Percentiles rank a stretch among this genome's conserved stretches.
Evolutionary conservation across 2,329 filamentous ascomycete genomes (phyloP).

Genomic region (Chrysosporium keratinophilum): DNA sequence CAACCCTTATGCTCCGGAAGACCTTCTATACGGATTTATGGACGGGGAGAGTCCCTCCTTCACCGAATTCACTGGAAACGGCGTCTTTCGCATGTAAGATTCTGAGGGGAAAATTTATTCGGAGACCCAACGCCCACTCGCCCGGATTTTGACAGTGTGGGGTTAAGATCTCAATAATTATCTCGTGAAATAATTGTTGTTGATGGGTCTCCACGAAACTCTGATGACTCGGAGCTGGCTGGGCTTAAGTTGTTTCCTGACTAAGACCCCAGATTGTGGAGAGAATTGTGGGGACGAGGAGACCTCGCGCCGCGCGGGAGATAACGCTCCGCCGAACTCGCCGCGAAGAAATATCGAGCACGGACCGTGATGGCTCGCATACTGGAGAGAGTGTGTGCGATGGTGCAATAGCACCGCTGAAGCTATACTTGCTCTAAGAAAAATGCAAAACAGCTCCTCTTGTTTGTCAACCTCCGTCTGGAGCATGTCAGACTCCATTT

Average conservation of each 20-base stretch:
- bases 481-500: not conserved
- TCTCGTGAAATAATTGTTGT: too few relatives aligned
- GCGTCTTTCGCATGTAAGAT: slow-evolving; percentile 13
- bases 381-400: not conserved
- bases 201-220: too few relatives aligned
- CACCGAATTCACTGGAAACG: slow-evolving; percentile 13
- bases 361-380: too few relatives aligned
- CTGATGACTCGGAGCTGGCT: too few relatives aligned
- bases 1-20: slow-evolving; percentile 14
- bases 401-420: not conserved
- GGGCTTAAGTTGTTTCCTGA: too few relatives aligned
- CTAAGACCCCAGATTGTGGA: not conserved
- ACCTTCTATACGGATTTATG: slow-evolving; percentile 18
- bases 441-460: not conserved
- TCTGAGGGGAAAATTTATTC: not conserved
- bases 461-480: not conserved
- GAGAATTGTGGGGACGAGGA: not conserved
- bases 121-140: not conserved
- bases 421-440: not conserved
- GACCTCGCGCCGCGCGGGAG: not conserved
- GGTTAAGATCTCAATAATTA: not conserved
- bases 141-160: not conserved
- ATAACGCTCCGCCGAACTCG: not conserved
- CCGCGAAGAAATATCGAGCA: not conserved
- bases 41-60: slow-evolving; percentile 15